Conservation (phyloP, 768 basidiomycete genomes). For the Macrolepiota fuliginosa region DNA sequence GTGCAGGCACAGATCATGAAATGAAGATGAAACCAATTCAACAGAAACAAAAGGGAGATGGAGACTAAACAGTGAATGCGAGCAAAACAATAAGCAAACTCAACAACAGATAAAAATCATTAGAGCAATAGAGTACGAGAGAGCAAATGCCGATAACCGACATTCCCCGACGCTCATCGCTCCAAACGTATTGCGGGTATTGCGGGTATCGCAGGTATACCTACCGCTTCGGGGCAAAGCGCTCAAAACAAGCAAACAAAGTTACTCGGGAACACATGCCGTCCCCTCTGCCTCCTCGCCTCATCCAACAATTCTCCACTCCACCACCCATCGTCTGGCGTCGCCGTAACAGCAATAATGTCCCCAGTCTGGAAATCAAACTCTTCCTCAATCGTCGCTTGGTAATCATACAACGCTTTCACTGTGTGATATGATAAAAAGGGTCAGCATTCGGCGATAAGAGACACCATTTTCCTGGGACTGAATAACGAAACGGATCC, state of each 20-base stretch:
- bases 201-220: not conserved
- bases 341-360: conserved; percentile 92
- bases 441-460: conserved; percentile 1
- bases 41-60: not conserved
- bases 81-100: conserved; percentile 4
- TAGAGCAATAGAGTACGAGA: not conserved
- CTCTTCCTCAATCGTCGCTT: conserved; percentile 84
- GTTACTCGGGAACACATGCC: conserved; percentile 86
- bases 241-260: conserved; percentile 78
- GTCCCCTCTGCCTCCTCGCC: conserved; percentile 62
- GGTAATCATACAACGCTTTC: conserved; percentile 87
- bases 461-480: not conserved
- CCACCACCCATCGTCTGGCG: conserved; percentile 99
- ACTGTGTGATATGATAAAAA: conserved; percentile 42
- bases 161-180: not conserved
- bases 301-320: conserved; percentile 85
- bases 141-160: not conserved
- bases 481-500: not conserved
- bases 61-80: not conserved
- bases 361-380: conserved; percentile 96
- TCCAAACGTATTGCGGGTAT: not conserved
- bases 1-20: not conserved
- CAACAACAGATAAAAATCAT: not conserved
- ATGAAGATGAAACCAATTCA: not conserved
- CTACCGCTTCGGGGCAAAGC: not conserved